Evolutionary conservation across 2,329 filamentous ascomycete species (phyloP), one percentile per base, ranked within the genome.

Genomic region (Aspergillus puulaauensis): DNA sequence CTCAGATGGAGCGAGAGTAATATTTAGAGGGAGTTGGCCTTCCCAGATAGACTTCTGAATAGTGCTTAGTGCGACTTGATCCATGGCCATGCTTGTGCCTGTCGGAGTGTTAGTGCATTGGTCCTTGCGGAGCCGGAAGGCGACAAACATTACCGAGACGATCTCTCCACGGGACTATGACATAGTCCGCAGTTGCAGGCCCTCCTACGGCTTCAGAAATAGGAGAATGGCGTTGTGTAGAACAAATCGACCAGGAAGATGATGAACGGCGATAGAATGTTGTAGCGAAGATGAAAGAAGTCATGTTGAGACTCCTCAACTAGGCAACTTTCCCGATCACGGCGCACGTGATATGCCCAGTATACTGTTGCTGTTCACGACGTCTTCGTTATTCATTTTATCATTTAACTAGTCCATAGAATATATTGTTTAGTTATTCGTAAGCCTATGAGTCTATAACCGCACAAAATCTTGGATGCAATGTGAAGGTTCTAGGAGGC

Each of bases 1-100:
- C 69, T 88, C 86, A 41, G 79, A 78, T 54, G 82, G 80, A 48
- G 84, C 78, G 40, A 88, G 77, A 4, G 77, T 74, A 58, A 88
- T 86, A 66, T 86, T 82, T 31, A 88, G 73, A 23, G 85, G 83
- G 46, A 88, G 75, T 33, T 78, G 80, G 43, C 84, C 85, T 57
- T 80, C 74, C 85, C 85, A 88, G 63, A 87, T 75, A 61, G 75
- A 77, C 66, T 78, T 70, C 58, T 77, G 74, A 37, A 77, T 74
- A 27, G 65, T 63, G 58, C 56, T 66, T 6, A 72, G 60, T 33
- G 72, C 64, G 35, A 63, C 56, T 49, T 67, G 61, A 6, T 52
- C 54, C 49, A 48, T 47, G 43, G 49, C 47, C 37, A 40, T 49
- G 45, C 31, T 45, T 40, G 43, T 37, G 40, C 33, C 46, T 56